Evolutionary conservation across 495 filamentous ascomycete species (phyloP).

Genomic region (Penicillium malachiteum): DNA sequence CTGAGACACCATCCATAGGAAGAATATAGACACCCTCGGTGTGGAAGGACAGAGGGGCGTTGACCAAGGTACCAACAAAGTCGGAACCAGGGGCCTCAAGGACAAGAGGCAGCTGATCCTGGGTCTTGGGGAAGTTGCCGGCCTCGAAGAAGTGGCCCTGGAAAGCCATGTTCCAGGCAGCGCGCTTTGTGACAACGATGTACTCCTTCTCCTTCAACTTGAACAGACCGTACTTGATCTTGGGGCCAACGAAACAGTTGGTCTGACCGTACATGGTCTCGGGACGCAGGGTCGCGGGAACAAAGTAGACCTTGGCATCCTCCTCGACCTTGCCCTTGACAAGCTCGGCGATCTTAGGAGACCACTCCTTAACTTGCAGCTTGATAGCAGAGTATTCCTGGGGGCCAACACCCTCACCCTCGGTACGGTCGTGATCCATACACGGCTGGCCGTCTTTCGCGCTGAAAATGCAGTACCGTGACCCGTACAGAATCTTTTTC

Average conservation of each 20-base stretch:
- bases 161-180: constrained; percentile 94
- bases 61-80: constrained; percentile 79
- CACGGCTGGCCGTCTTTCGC: constrained; percentile 97
- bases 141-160: constrained; percentile 79
- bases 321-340: constrained; percentile 74
- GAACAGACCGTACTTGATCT: constrained; percentile 87
- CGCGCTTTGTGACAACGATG: constrained; percentile 79
- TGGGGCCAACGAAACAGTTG: constrained; percentile 92
- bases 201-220: constrained; percentile 81
- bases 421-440: constrained; percentile 93
- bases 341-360: constrained; percentile 62
- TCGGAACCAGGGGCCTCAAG: constrained; percentile 72
- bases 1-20: constrained; percentile 90
- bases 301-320: constrained; percentile 79
- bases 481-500: constrained; percentile 91
- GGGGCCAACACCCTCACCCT: constrained; percentile 85
- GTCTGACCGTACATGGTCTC: constrained; percentile 99
- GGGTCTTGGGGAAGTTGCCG: constrained; percentile 68
- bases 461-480: constrained; percentile 91
- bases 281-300: constrained; percentile 87
- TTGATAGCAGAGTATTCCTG: constrained; percentile 95
- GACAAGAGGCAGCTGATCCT: constrained; percentile 50
- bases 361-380: constrained; percentile 85
- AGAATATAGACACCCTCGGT: constrained; percentile 79
- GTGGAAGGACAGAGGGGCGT: constrained; percentile 89